Conservation (phyloP, 1,284 basidiomycete species). For the Volvariella surrecta region DNA sequence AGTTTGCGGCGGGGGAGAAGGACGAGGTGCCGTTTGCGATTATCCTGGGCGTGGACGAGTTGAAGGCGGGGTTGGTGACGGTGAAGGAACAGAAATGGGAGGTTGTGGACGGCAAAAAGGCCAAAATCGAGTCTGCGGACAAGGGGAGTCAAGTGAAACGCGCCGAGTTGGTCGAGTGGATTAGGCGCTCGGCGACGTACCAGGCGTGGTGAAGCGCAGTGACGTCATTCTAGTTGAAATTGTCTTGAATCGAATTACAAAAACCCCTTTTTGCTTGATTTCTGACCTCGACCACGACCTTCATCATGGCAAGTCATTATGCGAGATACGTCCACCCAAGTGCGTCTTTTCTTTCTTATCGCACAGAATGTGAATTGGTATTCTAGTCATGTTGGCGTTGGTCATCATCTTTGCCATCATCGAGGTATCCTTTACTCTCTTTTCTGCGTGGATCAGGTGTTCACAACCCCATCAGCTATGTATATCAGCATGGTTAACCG, state of each 20-base stretch:
- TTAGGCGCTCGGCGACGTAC: conserved; percentile 42
- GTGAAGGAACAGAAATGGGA: conserved; percentile 93
- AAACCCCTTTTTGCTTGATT: no score
- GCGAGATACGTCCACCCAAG: conserved; percentile 45
- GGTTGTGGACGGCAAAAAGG: conserved; percentile 65
- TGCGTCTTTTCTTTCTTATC: conserved; percentile 20
- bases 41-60: conserved; percentile 84
- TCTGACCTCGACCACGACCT: no score
- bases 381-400: conserved; percentile 34
- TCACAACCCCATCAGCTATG: conserved; percentile 40
- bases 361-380: background rate
- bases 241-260: no score
- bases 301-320: no score
- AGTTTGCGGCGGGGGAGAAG: conserved; percentile 89
- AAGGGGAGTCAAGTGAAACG: conserved; percentile 66
- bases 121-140: conserved; percentile 55
- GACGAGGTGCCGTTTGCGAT: conserved; percentile 91
- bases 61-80: conserved; percentile 75
- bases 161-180: conserved; percentile 62
- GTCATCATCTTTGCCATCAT: conserved; percentile 52
- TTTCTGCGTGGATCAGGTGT: background rate
- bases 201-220: conserved; percentile 40
- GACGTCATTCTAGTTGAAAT: conserved; percentile 15
- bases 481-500: conserved; percentile 60
- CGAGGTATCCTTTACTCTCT: conserved; percentile 29